These are phyloP conservation scores for Vigna hirtella DNA, from an alignment of 306 rosid species.

Conservation along the genomic window DNA sequence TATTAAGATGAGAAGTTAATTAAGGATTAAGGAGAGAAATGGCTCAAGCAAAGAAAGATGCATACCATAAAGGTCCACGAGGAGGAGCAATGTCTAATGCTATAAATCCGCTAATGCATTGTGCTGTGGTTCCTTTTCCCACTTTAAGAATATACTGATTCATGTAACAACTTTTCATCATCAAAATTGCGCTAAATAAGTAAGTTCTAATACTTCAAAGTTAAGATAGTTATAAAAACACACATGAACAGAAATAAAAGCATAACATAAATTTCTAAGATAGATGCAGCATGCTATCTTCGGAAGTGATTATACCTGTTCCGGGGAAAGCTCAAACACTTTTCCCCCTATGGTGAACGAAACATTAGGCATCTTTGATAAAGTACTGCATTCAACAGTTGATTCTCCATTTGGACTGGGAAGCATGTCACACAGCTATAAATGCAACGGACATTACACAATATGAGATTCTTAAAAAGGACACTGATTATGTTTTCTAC, in stretches of 20 bases:
- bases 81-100: constrained; percentile 66
- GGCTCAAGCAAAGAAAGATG: background rate
- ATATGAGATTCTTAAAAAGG: constrained; percentile 25
- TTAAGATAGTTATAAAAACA: background rate
- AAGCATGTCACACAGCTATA: background rate
- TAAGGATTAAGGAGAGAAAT: background rate
- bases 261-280: background rate
- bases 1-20: background rate
- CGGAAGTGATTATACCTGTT: constrained; percentile 53
- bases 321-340: constrained; percentile 57
- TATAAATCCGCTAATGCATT: constrained; percentile 79
- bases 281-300: background rate
- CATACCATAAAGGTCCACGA: constrained; percentile 79
- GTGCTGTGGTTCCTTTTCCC: constrained; percentile 64
- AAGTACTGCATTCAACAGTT: constrained; percentile 1
- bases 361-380: constrained; percentile 31
- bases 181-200: background rate
- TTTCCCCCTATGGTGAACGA: constrained; percentile 72
- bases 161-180: constrained; percentile 36
- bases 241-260: too few relatives aligned
- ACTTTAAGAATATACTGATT: constrained; percentile 74
- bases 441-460: constrained; percentile 14
- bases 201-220: background rate
- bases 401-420: constrained; percentile 8
- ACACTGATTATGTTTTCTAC: background rate